These are phyloP conservation scores for Ophiostoma angusticollis DNA, from an alignment of 2,329 filamentous ascomycete genomes.

Conservation along the genomic window DNA sequence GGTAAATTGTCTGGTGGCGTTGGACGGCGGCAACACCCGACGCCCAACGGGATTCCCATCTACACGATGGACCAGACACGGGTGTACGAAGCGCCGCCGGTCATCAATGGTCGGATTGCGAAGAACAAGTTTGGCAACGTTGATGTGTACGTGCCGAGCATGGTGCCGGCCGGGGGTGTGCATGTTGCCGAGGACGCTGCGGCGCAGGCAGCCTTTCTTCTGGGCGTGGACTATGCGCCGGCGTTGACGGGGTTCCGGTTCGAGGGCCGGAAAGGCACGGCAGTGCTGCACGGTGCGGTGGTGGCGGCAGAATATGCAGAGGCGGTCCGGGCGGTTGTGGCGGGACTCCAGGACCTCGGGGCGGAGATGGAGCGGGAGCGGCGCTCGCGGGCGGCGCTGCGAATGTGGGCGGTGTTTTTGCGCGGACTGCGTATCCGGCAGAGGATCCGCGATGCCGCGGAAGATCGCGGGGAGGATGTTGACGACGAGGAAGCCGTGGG, in stretches of 20 bases:
- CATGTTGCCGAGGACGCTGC: conserved; percentile 54
- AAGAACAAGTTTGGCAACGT: conserved; percentile 92
- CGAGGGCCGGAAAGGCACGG: conserved; percentile 72
- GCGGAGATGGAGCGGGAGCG: conserved; percentile 51
- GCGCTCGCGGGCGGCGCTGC: conserved; percentile 47
- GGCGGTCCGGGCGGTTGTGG: conserved; percentile 57
- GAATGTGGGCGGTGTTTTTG: conserved; percentile 64
- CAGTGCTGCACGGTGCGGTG: conserved; percentile 65
- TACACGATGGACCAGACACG: conserved; percentile 55
- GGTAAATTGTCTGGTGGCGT: conserved; percentile 30
- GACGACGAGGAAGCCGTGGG: conserved; percentile 19
- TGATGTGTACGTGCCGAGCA: conserved; percentile 81
- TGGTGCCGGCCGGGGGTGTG: conserved; percentile 72
- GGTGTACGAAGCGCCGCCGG: conserved; percentile 61
- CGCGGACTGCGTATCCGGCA: conserved; percentile 65
- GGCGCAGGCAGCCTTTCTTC: conserved; percentile 55
- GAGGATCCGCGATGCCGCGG: conserved; percentile 50
- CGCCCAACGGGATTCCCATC: conserved; percentile 37
- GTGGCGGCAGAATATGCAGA: conserved; percentile 60
- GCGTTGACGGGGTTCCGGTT: conserved; percentile 88
- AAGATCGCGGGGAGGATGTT: conserved; percentile 31
- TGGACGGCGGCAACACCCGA: conserved; percentile 21
- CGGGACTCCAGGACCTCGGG: conserved; percentile 53
- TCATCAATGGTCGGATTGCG: conserved; percentile 63
- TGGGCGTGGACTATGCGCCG: conserved; percentile 77